phyloP scores from a whole-genome alignment of 192 early-diverging fungal species.

The Backusella parvicylindrica region DNA sequence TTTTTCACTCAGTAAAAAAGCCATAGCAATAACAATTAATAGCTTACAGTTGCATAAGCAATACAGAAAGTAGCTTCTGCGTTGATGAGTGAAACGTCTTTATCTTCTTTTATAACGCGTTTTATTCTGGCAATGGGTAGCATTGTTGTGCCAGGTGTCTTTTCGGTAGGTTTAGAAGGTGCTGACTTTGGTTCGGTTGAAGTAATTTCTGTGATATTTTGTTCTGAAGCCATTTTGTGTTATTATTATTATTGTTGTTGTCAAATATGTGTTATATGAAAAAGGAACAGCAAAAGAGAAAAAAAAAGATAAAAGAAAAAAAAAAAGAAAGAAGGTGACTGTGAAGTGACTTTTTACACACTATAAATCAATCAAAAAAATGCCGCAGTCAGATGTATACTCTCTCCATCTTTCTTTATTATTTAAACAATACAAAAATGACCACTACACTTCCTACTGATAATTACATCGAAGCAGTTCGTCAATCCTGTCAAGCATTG shows the following conservation, averaged over 20 bases:
- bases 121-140: slow-evolving; percentile 66
- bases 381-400: background rate
- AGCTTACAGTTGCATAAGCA: slow-evolving; percentile 57
- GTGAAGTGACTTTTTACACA: background rate
- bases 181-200: background rate
- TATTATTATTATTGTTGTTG: background rate
- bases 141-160: slow-evolving; percentile 44
- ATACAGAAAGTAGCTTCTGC: slow-evolving; percentile 66
- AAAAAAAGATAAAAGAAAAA: background rate
- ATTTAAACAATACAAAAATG: background rate
- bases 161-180: background rate
- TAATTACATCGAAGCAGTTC: slow-evolving; percentile 38
- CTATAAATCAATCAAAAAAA: background rate
- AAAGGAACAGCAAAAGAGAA: background rate
- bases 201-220: background rate
- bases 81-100: slow-evolving; percentile 64
- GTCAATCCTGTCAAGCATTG: slow-evolving; percentile 32
- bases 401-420: background rate
- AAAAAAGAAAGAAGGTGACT: background rate
- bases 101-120: slow-evolving; percentile 74
- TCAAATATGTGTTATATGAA: background rate
- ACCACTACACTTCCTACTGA: slow-evolving; percentile 11
- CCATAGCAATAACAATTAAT: background rate
- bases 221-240: background rate
- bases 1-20: background rate